These are phyloP conservation scores for Stylonectria norvegica DNA, from an alignment of 2,329 filamentous ascomycete genomes.

Conservation along the genomic window DNA sequence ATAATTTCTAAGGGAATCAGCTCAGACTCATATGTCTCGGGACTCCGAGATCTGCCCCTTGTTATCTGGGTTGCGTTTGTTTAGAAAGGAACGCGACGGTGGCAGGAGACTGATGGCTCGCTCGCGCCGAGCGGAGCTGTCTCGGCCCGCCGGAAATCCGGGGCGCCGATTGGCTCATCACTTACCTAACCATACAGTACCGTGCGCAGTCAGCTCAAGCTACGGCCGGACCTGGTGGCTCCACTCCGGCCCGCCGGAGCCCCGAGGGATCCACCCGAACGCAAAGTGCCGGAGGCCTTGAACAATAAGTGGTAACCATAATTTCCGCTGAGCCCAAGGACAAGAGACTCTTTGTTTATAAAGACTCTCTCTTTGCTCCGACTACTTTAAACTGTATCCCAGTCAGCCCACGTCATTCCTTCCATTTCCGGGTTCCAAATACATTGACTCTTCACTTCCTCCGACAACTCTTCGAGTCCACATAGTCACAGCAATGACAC, in stretches of 20 bases:
- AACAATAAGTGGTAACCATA: not conserved
- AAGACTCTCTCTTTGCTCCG: not conserved
- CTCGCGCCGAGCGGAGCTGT: not conserved
- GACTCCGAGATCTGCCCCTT: not conserved
- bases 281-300: not conserved
- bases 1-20: not conserved
- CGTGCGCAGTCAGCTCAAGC: not conserved
- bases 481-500: constrained; percentile 3
- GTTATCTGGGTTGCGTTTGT: too few relatives aligned
- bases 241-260: constrained; percentile 5
- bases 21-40: not conserved
- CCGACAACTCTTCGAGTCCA: too few relatives aligned
- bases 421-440: not conserved
- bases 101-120: too few relatives aligned
- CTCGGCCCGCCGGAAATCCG: constrained; percentile 6
- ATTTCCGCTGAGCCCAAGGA: not conserved
- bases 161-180: constrained; percentile 6
- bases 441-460: not conserved
- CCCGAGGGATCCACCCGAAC: not conserved
- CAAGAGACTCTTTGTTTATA: not conserved
- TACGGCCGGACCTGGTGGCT: not conserved
- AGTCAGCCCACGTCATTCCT: constrained; percentile 1
- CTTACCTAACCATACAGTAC: too few relatives aligned
- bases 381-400: not conserved
- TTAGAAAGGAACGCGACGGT: too few relatives aligned